Conservation (phyloP, 2,329 filamentous ascomycete genomes). For the Fusarium sp. region DNA sequence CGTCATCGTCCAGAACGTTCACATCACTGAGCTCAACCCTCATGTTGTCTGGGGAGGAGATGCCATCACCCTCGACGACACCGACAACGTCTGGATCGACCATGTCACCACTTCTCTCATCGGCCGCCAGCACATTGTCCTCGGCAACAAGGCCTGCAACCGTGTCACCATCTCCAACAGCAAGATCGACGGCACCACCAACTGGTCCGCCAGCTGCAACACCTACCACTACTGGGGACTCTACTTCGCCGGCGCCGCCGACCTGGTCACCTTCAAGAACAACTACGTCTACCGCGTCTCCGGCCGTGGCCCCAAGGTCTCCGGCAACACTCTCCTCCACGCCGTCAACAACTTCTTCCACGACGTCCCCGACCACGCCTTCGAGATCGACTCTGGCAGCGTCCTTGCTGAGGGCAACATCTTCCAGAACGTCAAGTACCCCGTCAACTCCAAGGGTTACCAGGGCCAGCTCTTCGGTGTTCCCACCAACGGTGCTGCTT, state of each 20-base stretch:
- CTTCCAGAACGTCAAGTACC: conserved; percentile 66
- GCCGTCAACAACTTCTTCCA: conserved; percentile 74
- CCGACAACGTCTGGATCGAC: conserved; percentile 65
- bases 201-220: conserved; percentile 70
- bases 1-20: conserved; percentile 72
- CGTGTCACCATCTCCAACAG: conserved; percentile 72
- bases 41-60: conserved; percentile 72
- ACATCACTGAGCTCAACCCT: conserved; percentile 68
- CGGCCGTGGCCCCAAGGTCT: conserved; percentile 70
- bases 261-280: conserved; percentile 68
- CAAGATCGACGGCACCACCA: conserved; percentile 68
- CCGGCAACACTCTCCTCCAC: conserved; percentile 68
- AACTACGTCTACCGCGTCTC: conserved; percentile 73
- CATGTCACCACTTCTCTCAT: conserved; percentile 69
- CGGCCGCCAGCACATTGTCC: conserved; percentile 72
- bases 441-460: conserved; percentile 54
- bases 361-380: conserved; percentile 68
- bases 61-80: conserved; percentile 65
- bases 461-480: conserved; percentile 54
- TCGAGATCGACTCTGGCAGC: conserved; percentile 62
- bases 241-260: conserved; percentile 68
- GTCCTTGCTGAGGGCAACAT: conserved; percentile 70
- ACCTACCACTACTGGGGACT: conserved; percentile 72
- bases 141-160: conserved; percentile 65
- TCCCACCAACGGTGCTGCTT: conserved; percentile 53